Base-by-base conservation (phyloP, 371 early-diverging fungal genomes). In the Lichtheimia ramosa region DNA sequence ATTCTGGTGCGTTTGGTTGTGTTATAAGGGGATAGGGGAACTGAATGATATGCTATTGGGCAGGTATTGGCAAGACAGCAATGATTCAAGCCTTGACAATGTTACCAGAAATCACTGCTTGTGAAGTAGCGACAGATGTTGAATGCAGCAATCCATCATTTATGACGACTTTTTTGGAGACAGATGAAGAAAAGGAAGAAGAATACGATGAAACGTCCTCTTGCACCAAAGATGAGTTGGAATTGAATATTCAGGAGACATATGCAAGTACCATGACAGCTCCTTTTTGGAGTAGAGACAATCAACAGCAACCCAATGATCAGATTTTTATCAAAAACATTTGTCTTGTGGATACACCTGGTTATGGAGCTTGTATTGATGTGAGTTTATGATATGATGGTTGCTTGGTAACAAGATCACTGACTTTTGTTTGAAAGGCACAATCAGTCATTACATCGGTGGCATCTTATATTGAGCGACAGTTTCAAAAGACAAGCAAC, bases 341-440 rank as follows among this genome's bases (percentile, higher is more conserved):
- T 15, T 80, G 78, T 53, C 58, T 85, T 43, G 64, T 85, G 18
- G 87, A 87, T 68, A 84, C 85, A 4, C 76, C 80, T 34, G 87
- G 87, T 8, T 87, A 81, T 64, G 84, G 85, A 41, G 74, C 76
- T 40, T 70, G 66, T 48, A 14, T 83, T 21, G 77, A 82, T 59
- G 83, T 81, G 67, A 70, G 64, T 49, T 41, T 49, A 10, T 14
- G 12, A 23, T 51, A 21, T 43, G 46, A 52, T 25, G 5, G 25
- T 25, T 48, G 16, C 18, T 2, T 21, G 18, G 21, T 21, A n/a
- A n/a, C n/a, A n/a, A n/a, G n/a, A n/a, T n/a, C 8, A 46, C 25
- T 25, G 25, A 25, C 25, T 25, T 25, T 25, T 34, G 20, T 49
- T 39, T 5, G 3, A 43, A 24, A 82, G 79, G 71, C 71, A 14